Percentiles rank a stretch among this genome's conserved stretches.
Evolutionary conservation across 106 monocot genomes (phyloP).

Genomic region (Allium cepa): DNA sequence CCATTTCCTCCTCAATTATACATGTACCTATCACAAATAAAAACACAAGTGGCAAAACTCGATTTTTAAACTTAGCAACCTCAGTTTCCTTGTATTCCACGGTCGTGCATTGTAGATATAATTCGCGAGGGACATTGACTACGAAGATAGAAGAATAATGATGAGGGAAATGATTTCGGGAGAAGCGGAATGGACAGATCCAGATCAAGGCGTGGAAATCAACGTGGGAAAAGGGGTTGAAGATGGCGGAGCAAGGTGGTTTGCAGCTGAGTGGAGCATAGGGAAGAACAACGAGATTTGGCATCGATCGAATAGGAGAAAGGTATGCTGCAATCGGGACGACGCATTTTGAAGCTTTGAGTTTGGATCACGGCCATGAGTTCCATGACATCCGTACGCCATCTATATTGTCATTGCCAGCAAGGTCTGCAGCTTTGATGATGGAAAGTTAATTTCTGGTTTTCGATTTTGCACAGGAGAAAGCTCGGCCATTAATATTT

Average conservation of each 20-base stretch:
- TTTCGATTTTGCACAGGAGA: too few relatives aligned
- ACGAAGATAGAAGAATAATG: constrained; percentile 62
- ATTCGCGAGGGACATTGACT: constrained; percentile 71
- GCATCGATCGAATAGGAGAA: constrained; percentile 54
- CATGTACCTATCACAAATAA: too few relatives aligned
- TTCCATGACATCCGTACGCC: constrained; percentile 87
- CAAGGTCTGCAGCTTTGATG: constrained; percentile 38
- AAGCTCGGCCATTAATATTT: too few relatives aligned
- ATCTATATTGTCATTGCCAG: constrained; percentile 44
- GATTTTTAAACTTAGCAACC: too few relatives aligned
- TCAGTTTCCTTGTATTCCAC: too few relatives aligned
- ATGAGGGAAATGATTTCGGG: constrained; percentile 82
- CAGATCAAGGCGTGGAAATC: constrained; percentile 80
- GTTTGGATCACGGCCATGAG: constrained; percentile 76
- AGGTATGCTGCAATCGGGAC: constrained; percentile 67
- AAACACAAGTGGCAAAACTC: too few relatives aligned
- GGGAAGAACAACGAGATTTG: constrained; percentile 45
- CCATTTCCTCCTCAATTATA: too few relatives aligned
- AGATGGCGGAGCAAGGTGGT: constrained; percentile 61
- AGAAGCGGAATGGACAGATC: constrained; percentile 81
- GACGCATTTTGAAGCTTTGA: constrained; percentile 87
- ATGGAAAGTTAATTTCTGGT: too few relatives aligned
- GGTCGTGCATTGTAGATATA: constrained; percentile 69
- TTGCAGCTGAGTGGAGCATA: constrained; percentile 88
- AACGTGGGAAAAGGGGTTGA: constrained; percentile 81